Base-by-base conservation (phyloP, 83 land plant genomes). In the Isoetes engelmannii region DNA sequence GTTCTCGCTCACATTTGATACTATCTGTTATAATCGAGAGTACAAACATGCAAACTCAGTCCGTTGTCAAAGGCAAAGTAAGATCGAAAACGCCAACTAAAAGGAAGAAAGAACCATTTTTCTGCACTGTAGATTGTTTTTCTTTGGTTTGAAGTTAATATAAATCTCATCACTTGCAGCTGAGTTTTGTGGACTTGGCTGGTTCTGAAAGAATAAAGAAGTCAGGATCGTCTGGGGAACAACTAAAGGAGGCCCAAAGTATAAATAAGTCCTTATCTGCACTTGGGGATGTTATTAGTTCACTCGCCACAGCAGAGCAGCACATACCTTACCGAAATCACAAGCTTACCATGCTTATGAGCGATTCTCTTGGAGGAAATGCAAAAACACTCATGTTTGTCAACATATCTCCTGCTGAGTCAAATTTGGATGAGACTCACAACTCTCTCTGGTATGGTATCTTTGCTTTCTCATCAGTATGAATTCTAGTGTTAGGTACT, bases 211-310 rank as follows among this genome's bases (percentile, higher is more conserved):
- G 71, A 44, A 42, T 69, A 15, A 69, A 69, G 44, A 69, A 69
- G 69, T 69, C 71, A 9, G 71, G 71, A 19, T 69, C 71, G 3
- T 37, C 48, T 44, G 71, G 71, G 4, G 71, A 69, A 44, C 71
- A 69, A 18, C 44, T 69, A 17, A 69, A 69, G 67, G 71, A 69
- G 44, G 71, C 71, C 21, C 71, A 69, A 37, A 69, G 71, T 41
- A 69, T 69, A 59, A 69, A 69, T 44, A 69, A 69, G 69, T 69
- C 71, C 6, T 44, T 69, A n/a, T 69, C 71, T n/a, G 71, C 71
- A 20, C 68, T 69, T 8, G 71, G 71, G 9, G 71, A 69, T 6
- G 71, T 69, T 5, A 69, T 69, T 37, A 69, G 71, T 41, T 63
- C 71, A 9, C 56, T 69, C 45, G 71, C 71, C 20, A 37, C 67